These are phyloP conservation scores for Phaeosphaeria sp. DNA, from an alignment of 2,329 filamentous ascomycete genomes.

Conservation along the genomic window DNA sequence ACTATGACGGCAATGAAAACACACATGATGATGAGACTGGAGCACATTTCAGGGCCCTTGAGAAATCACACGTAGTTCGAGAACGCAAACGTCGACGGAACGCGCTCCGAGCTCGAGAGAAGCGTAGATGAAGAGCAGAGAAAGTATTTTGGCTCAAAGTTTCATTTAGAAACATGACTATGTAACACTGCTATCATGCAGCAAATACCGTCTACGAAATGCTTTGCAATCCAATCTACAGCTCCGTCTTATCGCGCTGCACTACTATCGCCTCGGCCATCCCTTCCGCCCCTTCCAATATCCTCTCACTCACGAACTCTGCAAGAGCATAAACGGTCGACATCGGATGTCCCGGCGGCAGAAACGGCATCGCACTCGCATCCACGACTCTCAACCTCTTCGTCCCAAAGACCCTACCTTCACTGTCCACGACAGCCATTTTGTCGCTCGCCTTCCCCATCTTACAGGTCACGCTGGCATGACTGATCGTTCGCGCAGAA, in stretches of 20 bases:
- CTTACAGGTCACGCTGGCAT: conserved; percentile 34
- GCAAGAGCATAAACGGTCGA: conserved; percentile 34
- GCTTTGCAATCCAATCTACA: neutral
- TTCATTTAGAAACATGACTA: no score
- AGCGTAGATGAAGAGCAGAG: no score
- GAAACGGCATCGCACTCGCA: conserved; percentile 39
- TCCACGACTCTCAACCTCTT: conserved; percentile 43
- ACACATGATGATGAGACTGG: no score
- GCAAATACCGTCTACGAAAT: no score
- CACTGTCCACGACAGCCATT: conserved; percentile 44
- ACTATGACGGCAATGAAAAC: no score
- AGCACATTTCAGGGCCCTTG: no score
- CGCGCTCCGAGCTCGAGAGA: no score
- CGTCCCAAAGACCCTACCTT: conserved; percentile 40
- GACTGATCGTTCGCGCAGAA: conserved; percentile 21
- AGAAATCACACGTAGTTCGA: no score
- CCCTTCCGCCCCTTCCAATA: conserved; percentile 4
- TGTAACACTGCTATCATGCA: no score
- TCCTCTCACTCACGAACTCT: conserved; percentile 37
- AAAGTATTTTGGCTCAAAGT: no score
- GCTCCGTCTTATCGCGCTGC: neutral
- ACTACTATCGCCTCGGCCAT: neutral
- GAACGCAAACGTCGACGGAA: no score
- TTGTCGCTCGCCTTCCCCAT: conserved; percentile 37
- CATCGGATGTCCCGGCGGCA: conserved; percentile 47